Evolutionary conservation across 1,139 yeast genomes (phyloP).

Genomic region (Yamadazyma atmosphaerica): DNA sequence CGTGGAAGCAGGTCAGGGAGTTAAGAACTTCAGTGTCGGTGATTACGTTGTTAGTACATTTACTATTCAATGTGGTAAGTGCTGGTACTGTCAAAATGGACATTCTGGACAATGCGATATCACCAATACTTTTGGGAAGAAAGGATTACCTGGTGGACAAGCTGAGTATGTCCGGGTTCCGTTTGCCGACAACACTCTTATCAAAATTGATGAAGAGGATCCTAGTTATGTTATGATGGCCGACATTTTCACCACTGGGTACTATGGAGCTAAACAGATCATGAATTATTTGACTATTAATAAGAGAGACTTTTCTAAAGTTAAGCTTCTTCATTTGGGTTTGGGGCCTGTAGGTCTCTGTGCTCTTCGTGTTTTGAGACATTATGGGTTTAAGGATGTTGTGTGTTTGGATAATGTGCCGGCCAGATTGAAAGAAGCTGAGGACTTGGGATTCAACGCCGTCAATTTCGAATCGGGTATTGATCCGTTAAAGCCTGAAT

Average conservation of each 20-base stretch:
- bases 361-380: slow-evolving; percentile 47
- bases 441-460: slow-evolving; percentile 44
- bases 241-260: slow-evolving; percentile 68
- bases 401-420: slow-evolving; percentile 55
- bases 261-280: slow-evolving; percentile 54
- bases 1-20: slow-evolving; percentile 35
- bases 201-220: slow-evolving; percentile 32
- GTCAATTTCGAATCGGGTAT: slow-evolving; percentile 43
- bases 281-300: slow-evolving; percentile 37
- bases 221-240: slow-evolving; percentile 59
- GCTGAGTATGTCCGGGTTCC: slow-evolving; percentile 63
- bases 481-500: slow-evolving; percentile 35
- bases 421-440: slow-evolving; percentile 47
- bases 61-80: slow-evolving; percentile 56
- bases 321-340: slow-evolving; percentile 53
- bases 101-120: slow-evolving; percentile 52
- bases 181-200: slow-evolving; percentile 51
- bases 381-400: slow-evolving; percentile 46
- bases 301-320: slow-evolving; percentile 27
- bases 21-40: slow-evolving; percentile 37
- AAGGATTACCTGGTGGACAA: slow-evolving; percentile 58
- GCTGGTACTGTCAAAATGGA: slow-evolving; percentile 57
- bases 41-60: slow-evolving; percentile 52
- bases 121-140: slow-evolving; percentile 56
- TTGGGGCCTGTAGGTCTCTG: slow-evolving; percentile 69